Conservation (phyloP, 306 rosid genomes). For the Prosopis cineraria region DNA sequence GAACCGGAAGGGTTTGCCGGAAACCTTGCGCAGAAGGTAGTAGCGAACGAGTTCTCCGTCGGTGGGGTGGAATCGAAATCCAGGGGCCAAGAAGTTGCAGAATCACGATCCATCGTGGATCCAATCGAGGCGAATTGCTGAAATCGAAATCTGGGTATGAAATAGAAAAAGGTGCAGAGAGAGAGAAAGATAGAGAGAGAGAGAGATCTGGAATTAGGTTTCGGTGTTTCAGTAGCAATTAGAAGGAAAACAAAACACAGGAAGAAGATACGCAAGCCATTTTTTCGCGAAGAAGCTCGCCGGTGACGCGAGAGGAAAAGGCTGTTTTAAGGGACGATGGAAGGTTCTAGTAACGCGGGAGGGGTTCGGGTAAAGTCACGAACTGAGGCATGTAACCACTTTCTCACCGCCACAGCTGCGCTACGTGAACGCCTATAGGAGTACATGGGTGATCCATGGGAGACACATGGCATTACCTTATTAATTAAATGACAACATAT, state of each 20-base stretch:
- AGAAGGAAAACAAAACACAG: not conserved
- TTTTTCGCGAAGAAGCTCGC: not conserved
- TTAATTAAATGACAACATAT: not conserved
- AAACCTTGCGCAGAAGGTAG: slow-evolving; percentile 74
- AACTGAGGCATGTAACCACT: too few species aligned
- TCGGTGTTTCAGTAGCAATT: not conserved
- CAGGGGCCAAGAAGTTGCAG: slow-evolving; percentile 61
- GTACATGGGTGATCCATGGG: fast-evolving
- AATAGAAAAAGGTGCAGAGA: not conserved
- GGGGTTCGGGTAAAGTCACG: not conserved
- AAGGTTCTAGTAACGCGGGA: not conserved
- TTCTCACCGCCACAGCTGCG: not conserved
- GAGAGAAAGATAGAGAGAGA: not conserved
- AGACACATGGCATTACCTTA: not conserved
- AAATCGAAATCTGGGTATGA: not conserved
- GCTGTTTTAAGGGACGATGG: not conserved
- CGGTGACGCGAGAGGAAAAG: not conserved
- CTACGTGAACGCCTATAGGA: too few species aligned
- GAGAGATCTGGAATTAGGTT: slow-evolving; percentile 28
- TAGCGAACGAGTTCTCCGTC: slow-evolving; percentile 79
- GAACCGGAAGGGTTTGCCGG: slow-evolving; percentile 47
- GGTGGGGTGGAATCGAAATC: slow-evolving; percentile 96
- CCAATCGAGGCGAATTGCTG: not conserved
- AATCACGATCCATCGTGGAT: slow-evolving; percentile 43
- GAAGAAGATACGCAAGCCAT: not conserved